A percentile compares a stretch with the other conserved stretches of the same genome.
These are phyloP conservation scores for Fusarium sp. DNA, from an alignment of 2,329 filamentous ascomycete species.

Conservation along the genomic window DNA sequence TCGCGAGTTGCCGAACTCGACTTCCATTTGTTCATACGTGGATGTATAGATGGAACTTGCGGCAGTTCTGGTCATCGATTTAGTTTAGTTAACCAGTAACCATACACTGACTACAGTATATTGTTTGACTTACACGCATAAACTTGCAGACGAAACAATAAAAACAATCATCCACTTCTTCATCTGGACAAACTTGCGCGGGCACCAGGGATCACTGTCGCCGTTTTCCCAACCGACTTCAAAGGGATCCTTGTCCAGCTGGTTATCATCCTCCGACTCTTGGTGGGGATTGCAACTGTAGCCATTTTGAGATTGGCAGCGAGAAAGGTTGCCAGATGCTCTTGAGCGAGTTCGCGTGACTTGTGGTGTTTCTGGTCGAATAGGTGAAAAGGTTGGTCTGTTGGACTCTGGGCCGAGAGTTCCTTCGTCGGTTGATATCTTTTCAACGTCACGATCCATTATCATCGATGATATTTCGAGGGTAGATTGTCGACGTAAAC, in stretches of 20 bases:
- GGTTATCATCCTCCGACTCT: not conserved
- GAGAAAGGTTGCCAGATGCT: conserved; percentile 34
- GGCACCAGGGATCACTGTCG: conserved; percentile 78
- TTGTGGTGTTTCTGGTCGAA: conserved; percentile 17
- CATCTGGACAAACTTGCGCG: conserved; percentile 72
- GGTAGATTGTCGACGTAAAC: not conserved
- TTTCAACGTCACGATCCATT: conserved; percentile 47
- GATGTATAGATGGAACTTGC: conserved; percentile 90
- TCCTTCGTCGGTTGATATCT: conserved; percentile 33
- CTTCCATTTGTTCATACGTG: conserved; percentile 81
- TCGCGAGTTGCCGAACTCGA: conserved; percentile 77
- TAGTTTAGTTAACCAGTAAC: not conserved
- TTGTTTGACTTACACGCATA: conserved; percentile 79
- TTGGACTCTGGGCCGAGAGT: conserved; percentile 1
- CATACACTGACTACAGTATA: not conserved
- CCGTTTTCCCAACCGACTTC: conserved; percentile 80
- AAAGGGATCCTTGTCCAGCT: conserved; percentile 61
- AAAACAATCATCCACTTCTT: conserved; percentile 84
- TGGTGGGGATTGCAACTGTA: conserved; percentile 53
- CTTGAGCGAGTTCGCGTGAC: conserved; percentile 16
- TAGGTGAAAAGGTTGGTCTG: conserved; percentile 20
- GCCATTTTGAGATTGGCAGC: conserved; percentile 58
- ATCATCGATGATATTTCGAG: not conserved
- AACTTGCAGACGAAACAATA: conserved; percentile 78
- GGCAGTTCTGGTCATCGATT: conserved; percentile 71